Evolutionary conservation across 345 rosid genomes (phyloP).

Genomic region (Pelargonium nanum): DNA sequence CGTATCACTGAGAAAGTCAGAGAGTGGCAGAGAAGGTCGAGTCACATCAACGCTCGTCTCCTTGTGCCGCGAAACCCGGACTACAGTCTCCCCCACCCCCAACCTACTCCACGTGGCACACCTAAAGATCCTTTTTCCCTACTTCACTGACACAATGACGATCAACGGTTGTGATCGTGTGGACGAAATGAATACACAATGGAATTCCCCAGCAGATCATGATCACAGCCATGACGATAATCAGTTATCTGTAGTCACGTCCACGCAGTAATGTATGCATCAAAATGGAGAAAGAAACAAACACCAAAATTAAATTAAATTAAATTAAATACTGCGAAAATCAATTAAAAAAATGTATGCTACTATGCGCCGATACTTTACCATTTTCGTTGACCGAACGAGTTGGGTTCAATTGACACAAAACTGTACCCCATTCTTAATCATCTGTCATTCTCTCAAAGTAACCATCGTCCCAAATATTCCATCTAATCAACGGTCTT

Average conservation of each 20-base stretch:
- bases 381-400: too few species aligned
- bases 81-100: slow-evolving; percentile 23
- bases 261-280: background rate
- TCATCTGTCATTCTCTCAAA: too few species aligned
- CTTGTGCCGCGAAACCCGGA: slow-evolving; percentile 45
- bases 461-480: too few species aligned
- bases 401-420: too few species aligned
- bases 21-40: slow-evolving; percentile 11
- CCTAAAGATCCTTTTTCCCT: background rate
- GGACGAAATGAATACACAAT: too few species aligned
- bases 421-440: too few species aligned
- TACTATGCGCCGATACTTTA: too few species aligned
- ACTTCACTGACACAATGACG: background rate
- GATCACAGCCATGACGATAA: background rate
- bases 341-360: too few species aligned
- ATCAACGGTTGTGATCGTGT: background rate
- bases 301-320: too few species aligned
- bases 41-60: slow-evolving; percentile 19
- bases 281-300: background rate
- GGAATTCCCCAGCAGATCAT: background rate
- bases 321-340: background rate
- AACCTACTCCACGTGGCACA: background rate
- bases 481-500: too few species aligned
- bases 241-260: slow-evolving; percentile 1
- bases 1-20: slow-evolving; percentile 23